Conservation (phyloP, 2,329 filamentous ascomycete species). For the Xylariaceae sp. region DNA sequence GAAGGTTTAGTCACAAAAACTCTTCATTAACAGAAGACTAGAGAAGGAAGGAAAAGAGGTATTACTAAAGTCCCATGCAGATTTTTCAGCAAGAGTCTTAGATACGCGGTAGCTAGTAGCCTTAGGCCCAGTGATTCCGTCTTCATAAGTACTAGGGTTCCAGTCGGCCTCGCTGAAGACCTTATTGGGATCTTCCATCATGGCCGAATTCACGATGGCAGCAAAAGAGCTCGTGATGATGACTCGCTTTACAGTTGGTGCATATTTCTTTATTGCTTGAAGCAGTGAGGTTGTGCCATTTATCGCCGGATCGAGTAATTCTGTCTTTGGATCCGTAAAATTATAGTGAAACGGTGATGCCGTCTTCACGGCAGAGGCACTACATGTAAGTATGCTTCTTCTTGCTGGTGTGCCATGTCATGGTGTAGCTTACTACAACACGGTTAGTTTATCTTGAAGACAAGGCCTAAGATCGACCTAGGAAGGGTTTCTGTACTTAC, state of each 20-base stretch:
- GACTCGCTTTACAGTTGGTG: slow-evolving; percentile 64
- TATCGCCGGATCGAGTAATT: slow-evolving; percentile 56
- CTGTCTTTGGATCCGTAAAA: slow-evolving; percentile 46
- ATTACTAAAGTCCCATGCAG: slow-evolving; percentile 54
- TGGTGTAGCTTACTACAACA: no score
- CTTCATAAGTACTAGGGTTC: slow-evolving; percentile 49
- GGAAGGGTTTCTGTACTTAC: no score
- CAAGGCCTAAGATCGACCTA: no score
- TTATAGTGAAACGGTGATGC: slow-evolving; percentile 58
- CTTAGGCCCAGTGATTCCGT: slow-evolving; percentile 36
- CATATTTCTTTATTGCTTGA: slow-evolving; percentile 59
- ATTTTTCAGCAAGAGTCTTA: slow-evolving; percentile 51
- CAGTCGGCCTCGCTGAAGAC: slow-evolving; percentile 47
- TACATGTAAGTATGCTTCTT: no score
- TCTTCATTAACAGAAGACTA: no score
- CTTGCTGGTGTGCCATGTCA: no score
- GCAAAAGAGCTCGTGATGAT: slow-evolving; percentile 59
- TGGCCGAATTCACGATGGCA: slow-evolving; percentile 41
- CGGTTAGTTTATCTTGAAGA: no score
- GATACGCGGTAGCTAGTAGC: slow-evolving; percentile 50
- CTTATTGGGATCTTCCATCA: slow-evolving; percentile 35
- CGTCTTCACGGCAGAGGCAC: no score
- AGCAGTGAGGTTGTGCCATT: slow-evolving; percentile 65
- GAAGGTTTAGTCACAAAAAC: no score
- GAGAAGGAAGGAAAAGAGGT: no score